Conservation (phyloP, 345 rosid species). For the Aethionema arabicum region DNA sequence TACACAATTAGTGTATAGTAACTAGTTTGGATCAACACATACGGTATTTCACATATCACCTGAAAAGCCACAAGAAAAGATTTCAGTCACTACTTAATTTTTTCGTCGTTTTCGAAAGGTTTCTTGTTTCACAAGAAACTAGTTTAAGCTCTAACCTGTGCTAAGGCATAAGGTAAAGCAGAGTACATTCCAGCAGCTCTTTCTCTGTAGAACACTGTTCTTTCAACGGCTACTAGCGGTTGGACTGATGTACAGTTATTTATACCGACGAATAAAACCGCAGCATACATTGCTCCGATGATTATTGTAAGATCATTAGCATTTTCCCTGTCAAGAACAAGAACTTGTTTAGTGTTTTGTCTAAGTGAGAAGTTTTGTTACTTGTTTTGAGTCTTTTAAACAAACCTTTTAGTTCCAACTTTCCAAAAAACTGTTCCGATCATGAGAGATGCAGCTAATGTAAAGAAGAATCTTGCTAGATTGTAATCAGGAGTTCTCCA, state of each 20-base stretch:
- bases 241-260: constrained; percentile 70
- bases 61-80: constrained; percentile 33
- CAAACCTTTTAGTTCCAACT: constrained; percentile 55
- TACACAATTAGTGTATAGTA: constrained; percentile 66
- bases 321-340: constrained; percentile 38
- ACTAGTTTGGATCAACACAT: constrained; percentile 58
- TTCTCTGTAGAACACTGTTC: constrained; percentile 72
- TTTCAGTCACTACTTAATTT: neutral
- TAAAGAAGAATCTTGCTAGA: constrained; percentile 57
- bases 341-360: neutral
- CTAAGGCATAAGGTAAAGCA: constrained; percentile 64
- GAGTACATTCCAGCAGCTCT: constrained; percentile 76
- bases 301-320: constrained; percentile 53
- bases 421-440: constrained; percentile 65
- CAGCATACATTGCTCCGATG: constrained; percentile 71
- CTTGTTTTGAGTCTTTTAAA: neutral
- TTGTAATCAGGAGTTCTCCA: constrained; percentile 87
- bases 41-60: constrained; percentile 74
- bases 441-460: constrained; percentile 50
- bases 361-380: constrained; percentile 5
- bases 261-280: constrained; percentile 59
- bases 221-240: constrained; percentile 63
- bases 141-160: constrained; percentile 44
- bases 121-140: constrained; percentile 12
- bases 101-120: neutral